Percentiles rank a stretch among this genome's conserved stretches.
phyloP scores from a whole-genome alignment of 116 monocot genomes.

The Trichopus zeylanicus region DNA sequence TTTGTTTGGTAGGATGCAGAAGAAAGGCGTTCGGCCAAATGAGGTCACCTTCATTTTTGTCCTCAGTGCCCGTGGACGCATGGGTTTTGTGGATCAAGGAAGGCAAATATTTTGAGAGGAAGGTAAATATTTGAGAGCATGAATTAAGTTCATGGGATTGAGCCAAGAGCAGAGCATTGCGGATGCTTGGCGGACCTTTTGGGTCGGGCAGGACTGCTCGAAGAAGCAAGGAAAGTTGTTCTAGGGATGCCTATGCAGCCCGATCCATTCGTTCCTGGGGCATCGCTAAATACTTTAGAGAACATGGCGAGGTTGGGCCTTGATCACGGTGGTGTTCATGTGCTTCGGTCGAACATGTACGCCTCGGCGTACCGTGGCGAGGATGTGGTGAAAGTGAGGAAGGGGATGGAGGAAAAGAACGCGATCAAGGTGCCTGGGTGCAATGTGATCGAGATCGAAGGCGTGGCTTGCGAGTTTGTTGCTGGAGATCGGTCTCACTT shows the following conservation, averaged over 20 bases:
- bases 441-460: slow-evolving; percentile 53
- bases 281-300: slow-evolving; percentile 34
- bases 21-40: slow-evolving; percentile 29
- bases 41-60: slow-evolving; percentile 45
- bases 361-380: slow-evolving; percentile 30
- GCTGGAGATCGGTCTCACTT: slow-evolving; percentile 27
- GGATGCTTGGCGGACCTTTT: slow-evolving; percentile 41
- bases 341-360: slow-evolving; percentile 52
- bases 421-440: slow-evolving; percentile 52
- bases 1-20: slow-evolving; percentile 24
- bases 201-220: slow-evolving; percentile 30
- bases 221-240: slow-evolving; percentile 26
- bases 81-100: slow-evolving; percentile 27
- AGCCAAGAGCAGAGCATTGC: slow-evolving; percentile 36
- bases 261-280: slow-evolving; percentile 43
- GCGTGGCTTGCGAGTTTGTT: slow-evolving; percentile 38
- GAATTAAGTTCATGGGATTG: slow-evolving; percentile 12
- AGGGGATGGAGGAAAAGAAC: slow-evolving; percentile 37
- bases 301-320: slow-evolving; percentile 22
- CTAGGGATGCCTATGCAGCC: slow-evolving; percentile 39
- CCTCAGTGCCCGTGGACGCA: slow-evolving; percentile 33
- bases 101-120: slow-evolving; percentile 27
- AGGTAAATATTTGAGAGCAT: slow-evolving; percentile 26
- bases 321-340: slow-evolving; percentile 34
- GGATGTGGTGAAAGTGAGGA: slow-evolving; percentile 33